Conservation (phyloP, 1,139 yeast genomes). For the Geotrichum reessii region DNA sequence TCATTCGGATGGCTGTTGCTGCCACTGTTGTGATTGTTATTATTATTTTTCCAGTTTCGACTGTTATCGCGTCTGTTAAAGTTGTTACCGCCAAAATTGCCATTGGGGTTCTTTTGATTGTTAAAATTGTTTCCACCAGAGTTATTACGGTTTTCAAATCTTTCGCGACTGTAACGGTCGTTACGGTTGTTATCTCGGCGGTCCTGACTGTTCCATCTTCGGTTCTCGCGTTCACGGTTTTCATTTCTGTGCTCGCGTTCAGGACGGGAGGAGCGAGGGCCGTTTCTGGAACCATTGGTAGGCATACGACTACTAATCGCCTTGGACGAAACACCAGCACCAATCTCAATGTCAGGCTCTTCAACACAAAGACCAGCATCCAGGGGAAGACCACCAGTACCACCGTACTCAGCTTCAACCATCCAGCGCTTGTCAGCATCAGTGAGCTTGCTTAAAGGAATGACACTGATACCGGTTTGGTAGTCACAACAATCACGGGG, state of each 20-base stretch:
- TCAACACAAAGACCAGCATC: slow-evolving; percentile 79
- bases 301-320: slow-evolving; percentile 49
- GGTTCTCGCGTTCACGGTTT: slow-evolving; percentile 12
- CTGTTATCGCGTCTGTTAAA: slow-evolving; percentile 1
- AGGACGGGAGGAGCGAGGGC: slow-evolving; percentile 61
- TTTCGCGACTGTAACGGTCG: slow-evolving; percentile 8
- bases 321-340: slow-evolving; percentile 89
- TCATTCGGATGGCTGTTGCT: slow-evolving; percentile 2
- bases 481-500: slow-evolving; percentile 98
- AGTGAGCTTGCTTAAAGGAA: slow-evolving; percentile 80
- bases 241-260: slow-evolving; percentile 17
- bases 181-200: slow-evolving; percentile 9
- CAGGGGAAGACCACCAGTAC: slow-evolving; percentile 87
- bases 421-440: slow-evolving; percentile 94
- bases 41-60: slow-evolving; percentile 1
- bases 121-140: slow-evolving; percentile 3
- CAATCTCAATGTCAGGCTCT: slow-evolving; percentile 96
- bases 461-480: slow-evolving; percentile 80
- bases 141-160: slow-evolving; percentile 2
- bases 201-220: slow-evolving; percentile 8
- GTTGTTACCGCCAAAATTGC: slow-evolving; percentile 6
- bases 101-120: neutral
- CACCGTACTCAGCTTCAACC: slow-evolving; percentile 91
- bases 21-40: slow-evolving; percentile 9
- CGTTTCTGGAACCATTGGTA: slow-evolving; percentile 70